Base-by-base conservation (phyloP, 2,329 filamentous ascomycete genomes). In the Paecilomyces dactylethromorphus region DNA sequence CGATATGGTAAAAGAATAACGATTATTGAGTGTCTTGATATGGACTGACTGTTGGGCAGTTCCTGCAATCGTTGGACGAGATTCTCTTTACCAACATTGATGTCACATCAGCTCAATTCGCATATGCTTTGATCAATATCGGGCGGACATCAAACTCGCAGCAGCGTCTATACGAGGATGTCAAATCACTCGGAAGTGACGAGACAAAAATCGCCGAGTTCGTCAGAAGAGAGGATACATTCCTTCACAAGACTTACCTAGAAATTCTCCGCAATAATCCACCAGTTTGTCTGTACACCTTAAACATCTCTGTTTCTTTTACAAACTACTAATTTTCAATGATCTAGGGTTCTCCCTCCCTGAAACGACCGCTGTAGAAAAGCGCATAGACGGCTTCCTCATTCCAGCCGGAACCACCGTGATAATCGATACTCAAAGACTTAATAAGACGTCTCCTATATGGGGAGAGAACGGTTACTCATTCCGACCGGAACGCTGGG, bases 31-130 rank as follows among this genome's bases (percentile, higher is more conserved):
- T 45, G 15, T n/a, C 15, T 8, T n/a, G 35, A 45, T 15, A 45
- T 45, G 1, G 35, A 45, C 15, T 45, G 35, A n/a, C 35, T 45
- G 15, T 1, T 52, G 2, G 8, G n/a, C 21, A 52, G 50, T 52
- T 52, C 50, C 21, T 52, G 4, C 50, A 52, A 29, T 52, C 78
- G 0, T 60, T 79, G 8, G 77, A 79, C 59, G 78, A 79, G 63
- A 70, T 72, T 54, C 69, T 79, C 1, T 80, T 73, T 58, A 76
- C 76, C 1, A 79, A 79, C 59, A 66, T 79, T 1, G 78, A 80
- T 58, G 76, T 79, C 10, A 77, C 75, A 8, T 52, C 52, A 6
- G 35, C 33, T 8, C 50, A 50, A 12, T 26, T 53, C 18, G 45
- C 39, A 10, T 53, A 52, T 3, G 21, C 50, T 1, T 26, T 52